Base-by-base conservation (phyloP, 257 asterid genomes). In the Marsdenia floribunda region DNA sequence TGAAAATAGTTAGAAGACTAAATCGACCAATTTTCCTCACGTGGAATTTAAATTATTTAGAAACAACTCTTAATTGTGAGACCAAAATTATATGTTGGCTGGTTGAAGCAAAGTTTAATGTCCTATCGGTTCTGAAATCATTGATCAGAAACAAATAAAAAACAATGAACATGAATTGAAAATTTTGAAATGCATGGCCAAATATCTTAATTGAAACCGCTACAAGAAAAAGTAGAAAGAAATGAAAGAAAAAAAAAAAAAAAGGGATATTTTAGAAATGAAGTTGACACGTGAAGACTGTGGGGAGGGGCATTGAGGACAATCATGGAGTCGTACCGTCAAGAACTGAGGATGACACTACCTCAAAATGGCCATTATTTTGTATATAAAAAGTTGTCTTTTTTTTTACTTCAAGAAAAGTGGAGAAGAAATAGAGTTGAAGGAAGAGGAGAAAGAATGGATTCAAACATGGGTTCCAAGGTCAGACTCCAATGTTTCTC, bases 241-340 rank as follows among this genome's bases (percentile, higher is more conserved):
- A 29, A 14, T 29, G 33, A 29, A 29, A 29, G 33, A 29, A 29
- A 14, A 7, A 2, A 47, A 47, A 47, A 42, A 47, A 7, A 47
- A 4, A 7, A 11, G 6, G 1, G 33, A 29, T 29, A 29, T 29
- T 29, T 29, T 29, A 58, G 61, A 50, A 58, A 50, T 33, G 74
- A 50, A 18, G 47, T 3, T 54, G 67, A 72, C 75, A 54, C 22
- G 55, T 64, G 12, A 74, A 6, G 22, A 37, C 21, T 50, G 77
- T 47, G 50, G 71, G 4, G 9, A 50, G 71, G 12, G 50, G 29
- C 8, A 29, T 46, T 9, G 37, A 26, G 52, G n/a, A 11, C 38
- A 8, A 13, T 21, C 64, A 73, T 73, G 61, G 12, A 40, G 64
- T 9, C 13, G 49, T 38, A 59, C 50, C 47, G 53, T 73, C 59